Evolutionary conservation across 208 protist genomes (phyloP).

Genomic region (Leishmania guyanensis): DNA sequence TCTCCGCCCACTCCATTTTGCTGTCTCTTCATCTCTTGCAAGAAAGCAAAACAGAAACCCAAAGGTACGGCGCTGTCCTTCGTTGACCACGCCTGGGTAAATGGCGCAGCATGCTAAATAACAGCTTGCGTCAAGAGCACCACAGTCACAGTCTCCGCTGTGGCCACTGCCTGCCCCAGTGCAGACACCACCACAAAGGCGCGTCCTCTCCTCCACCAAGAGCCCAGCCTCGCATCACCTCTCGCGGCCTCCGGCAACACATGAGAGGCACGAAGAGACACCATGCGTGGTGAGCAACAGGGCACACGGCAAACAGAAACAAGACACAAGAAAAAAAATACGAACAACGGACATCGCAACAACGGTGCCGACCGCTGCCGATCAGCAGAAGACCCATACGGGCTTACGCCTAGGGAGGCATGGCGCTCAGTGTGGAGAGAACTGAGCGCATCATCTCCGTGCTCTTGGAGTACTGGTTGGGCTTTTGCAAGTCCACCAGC

Average conservation of each 20-base stretch:
- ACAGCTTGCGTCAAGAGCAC: neutral
- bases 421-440: slow-evolving; percentile 44
- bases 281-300: no score
- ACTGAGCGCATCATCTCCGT: slow-evolving; percentile 85
- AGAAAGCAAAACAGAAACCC: neutral
- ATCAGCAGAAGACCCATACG: neutral
- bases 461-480: slow-evolving; percentile 79
- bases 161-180: neutral
- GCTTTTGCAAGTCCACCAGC: slow-evolving; percentile 75
- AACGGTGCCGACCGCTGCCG: neutral
- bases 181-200: neutral
- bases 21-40: neutral
- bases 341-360: neutral
- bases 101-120: neutral
- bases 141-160: neutral
- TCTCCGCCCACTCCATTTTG: neutral
- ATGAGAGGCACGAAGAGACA: neutral
- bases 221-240: neutral
- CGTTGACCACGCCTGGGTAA: neutral
- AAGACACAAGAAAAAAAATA: neutral
- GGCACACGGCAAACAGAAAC: neutral
- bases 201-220: neutral
- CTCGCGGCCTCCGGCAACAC: neutral
- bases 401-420: slow-evolving; percentile 18
- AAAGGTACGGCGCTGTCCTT: neutral